These are phyloP conservation scores for Vinca major DNA, from an alignment of 305 asterid species.

Conservation along the genomic window DNA sequence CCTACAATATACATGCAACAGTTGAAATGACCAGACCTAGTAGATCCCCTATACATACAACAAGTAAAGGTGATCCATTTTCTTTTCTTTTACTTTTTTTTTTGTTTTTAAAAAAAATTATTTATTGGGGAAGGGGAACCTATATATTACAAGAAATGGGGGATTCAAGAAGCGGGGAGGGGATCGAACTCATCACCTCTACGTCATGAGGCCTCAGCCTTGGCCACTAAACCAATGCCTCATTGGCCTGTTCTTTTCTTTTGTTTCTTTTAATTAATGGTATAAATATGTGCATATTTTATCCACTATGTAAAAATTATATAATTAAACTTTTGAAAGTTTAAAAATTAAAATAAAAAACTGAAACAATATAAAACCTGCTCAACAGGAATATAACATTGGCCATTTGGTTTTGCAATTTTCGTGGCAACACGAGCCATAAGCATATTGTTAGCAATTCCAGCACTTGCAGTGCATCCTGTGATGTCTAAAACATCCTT, in stretches of 20 bases:
- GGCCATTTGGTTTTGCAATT: slow-evolving; percentile 92
- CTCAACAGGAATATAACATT: slow-evolving; percentile 65
- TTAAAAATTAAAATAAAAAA: not conserved
- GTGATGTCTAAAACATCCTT: slow-evolving; percentile 58
- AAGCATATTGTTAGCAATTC: slow-evolving; percentile 90
- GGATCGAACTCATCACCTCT: too few species aligned
- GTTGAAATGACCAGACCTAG: not conserved
- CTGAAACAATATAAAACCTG: slow-evolving; percentile 31
- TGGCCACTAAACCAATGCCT: too few species aligned
- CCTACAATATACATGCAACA: not conserved
- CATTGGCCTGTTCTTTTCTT: too few species aligned
- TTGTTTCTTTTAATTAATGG: not conserved
- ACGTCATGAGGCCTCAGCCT: too few species aligned
- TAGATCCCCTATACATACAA: not conserved
- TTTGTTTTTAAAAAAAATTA: too few species aligned
- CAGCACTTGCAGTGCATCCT: slow-evolving; percentile 95
- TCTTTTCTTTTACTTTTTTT: not conserved
- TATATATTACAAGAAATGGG: too few species aligned
- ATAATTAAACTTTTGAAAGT: too few species aligned
- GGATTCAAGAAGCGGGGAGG: too few species aligned
- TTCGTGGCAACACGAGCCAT: slow-evolving; percentile 94
- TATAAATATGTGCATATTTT: not conserved
- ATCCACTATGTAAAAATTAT: not conserved
- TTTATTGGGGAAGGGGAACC: too few species aligned
- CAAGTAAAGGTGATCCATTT: not conserved